Evolutionary conservation across 2,329 filamentous ascomycete species (phyloP), one percentile per base, ranked within the genome.

Genomic region (Pyrenophora graminea): DNA sequence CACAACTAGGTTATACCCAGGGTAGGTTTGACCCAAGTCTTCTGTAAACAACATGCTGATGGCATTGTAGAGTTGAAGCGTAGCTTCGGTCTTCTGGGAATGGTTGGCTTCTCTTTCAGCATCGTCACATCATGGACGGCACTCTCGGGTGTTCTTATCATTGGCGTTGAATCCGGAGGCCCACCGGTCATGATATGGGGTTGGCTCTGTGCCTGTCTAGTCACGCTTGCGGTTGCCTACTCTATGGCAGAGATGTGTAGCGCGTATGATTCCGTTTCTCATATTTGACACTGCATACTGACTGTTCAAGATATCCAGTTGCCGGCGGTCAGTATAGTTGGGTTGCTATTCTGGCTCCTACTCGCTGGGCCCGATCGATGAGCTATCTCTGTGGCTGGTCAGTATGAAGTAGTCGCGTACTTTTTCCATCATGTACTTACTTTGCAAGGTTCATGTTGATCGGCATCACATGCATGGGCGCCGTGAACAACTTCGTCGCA

Each of bases 51-150:
- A 12, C n/a, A 8, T 21, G 21, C 45, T 52, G 21, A 48, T 17
- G 6, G 13, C 10, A 2, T 10, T 36, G 2, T 46, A 81, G 81
- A 85, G 66, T 75, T 85, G 57, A 82, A 82, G 63, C 79, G 82
- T 7, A 80, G 76, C 7, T 85, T 84, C 58, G 74, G 79, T 8
- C 66, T 83, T 5, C 57, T 84, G 23, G 81, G 81, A 31, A 85
- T 85, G 80, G 75, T 85, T 30, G 82, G 80, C 1, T 85, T 85
- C 68, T 79, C 76, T 39, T 85, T 85, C 66, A 79, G 76, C 49
- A 81, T 85, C 39, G 80, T 85, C 37, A 84, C 82, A 27, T 80
- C 74, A 62, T 85, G 82, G 82, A 81, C 79, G 27, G 82, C 82
- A 3, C 67, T 85, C 2, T 78, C 77, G 39, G 82, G 82, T 31